Base-by-base conservation (phyloP, 2,329 filamentous ascomycete genomes). In the Hymenotorrendiella dingleyae region DNA sequence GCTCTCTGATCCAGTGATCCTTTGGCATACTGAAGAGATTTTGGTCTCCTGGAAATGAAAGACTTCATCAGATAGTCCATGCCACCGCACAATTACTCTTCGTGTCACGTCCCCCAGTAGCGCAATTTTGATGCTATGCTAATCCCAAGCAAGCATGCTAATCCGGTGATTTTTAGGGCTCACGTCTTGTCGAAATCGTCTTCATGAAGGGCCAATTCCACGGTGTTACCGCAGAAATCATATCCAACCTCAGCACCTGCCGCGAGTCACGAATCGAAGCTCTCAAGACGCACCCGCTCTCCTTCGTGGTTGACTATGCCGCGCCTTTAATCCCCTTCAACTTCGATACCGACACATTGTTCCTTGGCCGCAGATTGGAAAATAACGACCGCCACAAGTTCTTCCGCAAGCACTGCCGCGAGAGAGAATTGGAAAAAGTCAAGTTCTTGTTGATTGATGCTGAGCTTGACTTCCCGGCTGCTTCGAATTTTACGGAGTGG, bases 261-360 rank as follows among this genome's bases (percentile, higher is more conserved):
- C 4, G 17, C 12, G 36, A 39, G 12, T 39, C 36, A 8, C 36
- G 36, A 9, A 17, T 9, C 2, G 5, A 28, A 8, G 36, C 36
- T 9, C 22, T 28, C 4, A 27, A 28, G 22, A 5, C 17, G 5
- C 10, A 39, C 11, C 36, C 36, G 7, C 16, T 39, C 3, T 16
- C 12, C 9, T 39, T 39, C 9, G n/a, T 16, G 3, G 23, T 26
- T 16, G 16, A 29, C 20, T 19, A 12, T 19, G n/a, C 6, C 4
- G 16, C 36, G 19, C 22, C 36, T 7, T 9, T 26, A 10, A 21
- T 39, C 22, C 36, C 22, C 6, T 39, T 39, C 36, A 39, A 39
- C 23, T 39, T 39, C 36, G 22, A 27, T 8, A 26, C 3, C n/a
- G 36, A 39, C 36, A 39, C 36, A 8, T 14, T 39, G 10, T 29